Evolutionary conservation across 1,284 basidiomycete species (phyloP).

Genomic region (Trichosporon faecale): DNA sequence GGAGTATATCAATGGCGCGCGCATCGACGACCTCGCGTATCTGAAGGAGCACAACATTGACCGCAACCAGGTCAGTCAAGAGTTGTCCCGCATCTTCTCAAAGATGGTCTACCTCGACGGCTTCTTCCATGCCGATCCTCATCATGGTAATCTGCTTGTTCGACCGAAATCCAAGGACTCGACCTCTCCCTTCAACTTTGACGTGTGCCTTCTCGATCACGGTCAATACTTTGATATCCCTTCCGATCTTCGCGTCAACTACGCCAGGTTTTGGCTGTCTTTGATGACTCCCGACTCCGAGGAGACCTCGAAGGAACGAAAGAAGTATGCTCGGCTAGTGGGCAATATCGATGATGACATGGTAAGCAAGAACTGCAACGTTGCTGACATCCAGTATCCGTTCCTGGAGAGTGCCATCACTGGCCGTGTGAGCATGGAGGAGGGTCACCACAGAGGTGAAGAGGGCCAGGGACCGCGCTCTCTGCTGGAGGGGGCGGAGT

Average conservation of each 20-base stretch:
- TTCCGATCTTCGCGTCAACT: slow-evolving; percentile 63
- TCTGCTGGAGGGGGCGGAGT: slow-evolving; percentile 68
- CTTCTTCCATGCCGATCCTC: slow-evolving; percentile 52
- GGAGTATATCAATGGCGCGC: slow-evolving; percentile 82
- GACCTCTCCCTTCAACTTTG: slow-evolving; percentile 84
- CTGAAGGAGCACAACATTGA: slow-evolving; percentile 82
- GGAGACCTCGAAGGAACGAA: slow-evolving; percentile 62
- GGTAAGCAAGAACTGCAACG: slow-evolving; percentile 54
- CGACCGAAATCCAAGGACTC: slow-evolving; percentile 65
- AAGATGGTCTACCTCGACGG: slow-evolving; percentile 97
- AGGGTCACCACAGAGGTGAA: slow-evolving; percentile 18
- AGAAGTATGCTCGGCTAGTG: slow-evolving; percentile 80
- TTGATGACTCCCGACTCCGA: slow-evolving; percentile 71
- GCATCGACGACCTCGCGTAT: slow-evolving; percentile 85
- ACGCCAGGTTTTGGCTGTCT: slow-evolving; percentile 72
- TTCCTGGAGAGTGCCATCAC: slow-evolving; percentile 83
- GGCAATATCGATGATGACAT: slow-evolving; percentile 85
- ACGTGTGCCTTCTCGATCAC: slow-evolving; percentile 87
- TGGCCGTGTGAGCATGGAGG: slow-evolving; percentile 55
- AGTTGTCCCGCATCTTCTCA: slow-evolving; percentile 75
- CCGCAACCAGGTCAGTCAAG: slow-evolving; percentile 86
- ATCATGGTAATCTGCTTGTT: slow-evolving; percentile 81
- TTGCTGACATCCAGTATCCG: slow-evolving; percentile 36
- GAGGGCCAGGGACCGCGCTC: slow-evolving; percentile 57
- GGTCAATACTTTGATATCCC: slow-evolving; percentile 84